Conservation (phyloP, 306 rosid species). For the Vicia faba region DNA sequence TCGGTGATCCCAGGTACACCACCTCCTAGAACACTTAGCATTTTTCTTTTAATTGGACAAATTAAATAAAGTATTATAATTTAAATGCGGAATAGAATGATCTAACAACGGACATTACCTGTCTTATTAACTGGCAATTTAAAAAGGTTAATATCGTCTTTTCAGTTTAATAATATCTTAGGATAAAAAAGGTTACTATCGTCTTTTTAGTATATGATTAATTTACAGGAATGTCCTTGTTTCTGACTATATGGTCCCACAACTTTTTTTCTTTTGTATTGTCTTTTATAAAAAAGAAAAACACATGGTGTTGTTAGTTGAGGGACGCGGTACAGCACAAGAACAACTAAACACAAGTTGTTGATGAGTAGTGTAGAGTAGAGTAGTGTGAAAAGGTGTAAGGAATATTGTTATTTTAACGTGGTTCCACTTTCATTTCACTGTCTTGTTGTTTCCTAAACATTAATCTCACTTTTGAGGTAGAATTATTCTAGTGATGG, state of each 20-base stretch:
- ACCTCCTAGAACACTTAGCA: not conserved
- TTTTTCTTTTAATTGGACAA: not conserved
- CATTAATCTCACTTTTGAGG: not conserved
- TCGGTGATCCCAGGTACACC: constrained; percentile 81
- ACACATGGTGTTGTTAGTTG: constrained; percentile 11
- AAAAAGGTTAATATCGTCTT: constrained; percentile 11
- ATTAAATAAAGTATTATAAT: not conserved
- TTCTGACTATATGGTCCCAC: constrained; percentile 23
- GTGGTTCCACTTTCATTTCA: constrained; percentile 33
- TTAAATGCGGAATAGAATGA: not conserved
- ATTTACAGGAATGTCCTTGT: constrained; percentile 25
- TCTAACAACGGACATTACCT: constrained; percentile 48
- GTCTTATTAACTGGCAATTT: constrained; percentile 39
- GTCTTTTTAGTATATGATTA: not conserved
- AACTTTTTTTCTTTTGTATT: not conserved
- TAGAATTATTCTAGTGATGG: too few relatives aligned
- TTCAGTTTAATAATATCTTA: not conserved
- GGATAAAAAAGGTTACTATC: not conserved
- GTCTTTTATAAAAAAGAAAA: not conserved
- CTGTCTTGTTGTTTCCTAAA: not conserved
- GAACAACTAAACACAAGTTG: constrained; percentile 35
- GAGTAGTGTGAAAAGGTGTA: constrained; percentile 17
- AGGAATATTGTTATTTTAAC: constrained; percentile 28
- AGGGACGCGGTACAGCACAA: constrained; percentile 34
- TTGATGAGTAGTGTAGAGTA: not conserved